phyloP scores from a whole-genome alignment of 208 protist species.

The Leishmania amazonensis region DNA sequence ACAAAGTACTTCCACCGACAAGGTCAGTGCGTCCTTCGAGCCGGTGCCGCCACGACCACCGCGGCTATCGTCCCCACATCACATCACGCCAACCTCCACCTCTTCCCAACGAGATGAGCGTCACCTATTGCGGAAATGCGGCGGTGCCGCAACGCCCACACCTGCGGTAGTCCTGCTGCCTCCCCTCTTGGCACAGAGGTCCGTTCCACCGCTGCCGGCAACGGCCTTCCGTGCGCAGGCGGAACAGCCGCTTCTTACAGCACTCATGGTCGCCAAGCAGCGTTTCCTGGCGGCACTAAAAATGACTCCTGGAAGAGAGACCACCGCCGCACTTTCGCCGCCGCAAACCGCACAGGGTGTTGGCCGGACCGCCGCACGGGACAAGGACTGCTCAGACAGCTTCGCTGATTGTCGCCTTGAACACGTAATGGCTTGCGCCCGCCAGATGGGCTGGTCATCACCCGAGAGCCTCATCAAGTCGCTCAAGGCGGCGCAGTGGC shows the following conservation, averaged over 20 bases:
- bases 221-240: neutral
- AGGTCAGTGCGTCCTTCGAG: neutral
- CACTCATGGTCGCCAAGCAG: constrained; percentile 36
- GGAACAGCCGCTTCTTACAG: constrained; percentile 28
- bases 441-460: constrained; percentile 6
- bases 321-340: neutral
- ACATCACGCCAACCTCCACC: neutral
- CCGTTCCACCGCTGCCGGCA: neutral
- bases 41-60: neutral
- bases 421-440: constrained; percentile 7
- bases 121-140: neutral
- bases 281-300: constrained; percentile 15
- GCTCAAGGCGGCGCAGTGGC: neutral
- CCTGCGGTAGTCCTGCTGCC: neutral
- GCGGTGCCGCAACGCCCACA: neutral
- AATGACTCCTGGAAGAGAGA: neutral
- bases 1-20: neutral
- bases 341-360: neutral
- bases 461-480: neutral
- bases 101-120: neutral
- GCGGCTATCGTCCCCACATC: neutral
- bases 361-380: neutral
- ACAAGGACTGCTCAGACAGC: neutral
- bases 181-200: neutral
- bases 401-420: constrained; percentile 2